Evolutionary conservation across 2,329 filamentous ascomycete species (phyloP), one percentile per base, ranked within the genome.

Genomic region (Rhynchosporium graminicola): DNA sequence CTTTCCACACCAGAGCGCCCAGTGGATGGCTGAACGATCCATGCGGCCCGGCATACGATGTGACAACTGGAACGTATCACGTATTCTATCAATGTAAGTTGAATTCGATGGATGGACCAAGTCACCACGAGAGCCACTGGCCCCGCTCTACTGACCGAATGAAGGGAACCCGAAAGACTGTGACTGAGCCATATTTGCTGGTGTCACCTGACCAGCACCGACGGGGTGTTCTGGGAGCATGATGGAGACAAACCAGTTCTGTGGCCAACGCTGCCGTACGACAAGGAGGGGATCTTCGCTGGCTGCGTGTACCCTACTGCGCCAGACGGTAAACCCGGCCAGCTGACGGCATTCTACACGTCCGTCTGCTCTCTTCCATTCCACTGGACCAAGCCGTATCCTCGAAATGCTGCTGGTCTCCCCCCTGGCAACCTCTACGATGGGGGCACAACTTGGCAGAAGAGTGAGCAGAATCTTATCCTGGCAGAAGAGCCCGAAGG

Each of bases 51-150:
- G 47, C 15, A 13, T 51, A 51, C 31, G 47, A 51, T 51, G 15
- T 26, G 12, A n/a, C n/a, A 15, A 51, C 47, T 3, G 9, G 20
- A 29, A 15, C 10, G 28, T 51, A 51, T 29, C 47, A 51, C 28
- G 7, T 51, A 7, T 51, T 51, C 15, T 51, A 51, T 26, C 47
- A 51, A 29, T 51, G 47, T 51, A 29, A n/a, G 31, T 51, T 51
- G 13, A 13, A n/a, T 29, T 26, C 26, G 9, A 31, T 31, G 28
- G 26, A 36, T 36, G 5, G 9, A 36, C 33, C 9, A 36, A 36
- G 9, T 36, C 33, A 6, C 12, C 28, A 31, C 13, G 4, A 31
- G 5, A 15, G 10, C 10, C 3, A 51, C n/a, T 26, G 13, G 20
- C n/a, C 31, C 47, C 28, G 28, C 31, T 29, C n/a, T 13, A 29